Evolutionary conservation across 495 filamentous ascomycete genomes (phyloP).

Genomic region (Lophiostoma macrostomum): DNA sequence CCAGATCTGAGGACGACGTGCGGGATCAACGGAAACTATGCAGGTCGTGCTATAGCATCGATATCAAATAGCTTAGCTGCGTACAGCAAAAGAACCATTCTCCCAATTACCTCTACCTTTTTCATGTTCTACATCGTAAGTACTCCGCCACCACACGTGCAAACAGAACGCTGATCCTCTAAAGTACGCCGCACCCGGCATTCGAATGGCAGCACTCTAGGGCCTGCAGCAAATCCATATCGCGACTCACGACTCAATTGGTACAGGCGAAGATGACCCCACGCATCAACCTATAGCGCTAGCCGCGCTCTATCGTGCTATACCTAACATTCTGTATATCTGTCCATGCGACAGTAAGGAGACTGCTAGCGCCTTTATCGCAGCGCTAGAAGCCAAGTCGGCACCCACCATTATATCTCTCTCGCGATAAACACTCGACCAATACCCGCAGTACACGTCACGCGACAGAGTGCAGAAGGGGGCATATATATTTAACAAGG

Average conservation of each 20-base stretch:
- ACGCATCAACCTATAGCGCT: slow-evolving; percentile 62
- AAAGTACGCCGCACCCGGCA: slow-evolving; percentile 53
- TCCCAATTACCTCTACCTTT: slow-evolving; percentile 54
- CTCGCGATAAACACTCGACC: slow-evolving; percentile 47
- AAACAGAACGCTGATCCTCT: too few relatives aligned
- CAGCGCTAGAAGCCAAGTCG: slow-evolving; percentile 48
- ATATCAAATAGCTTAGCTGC: slow-evolving; percentile 56
- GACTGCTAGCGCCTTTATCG: slow-evolving; percentile 52
- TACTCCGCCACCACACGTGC: too few relatives aligned
- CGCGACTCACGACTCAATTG: slow-evolving; percentile 61
- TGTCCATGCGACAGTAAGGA: slow-evolving; percentile 58
- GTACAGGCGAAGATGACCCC: slow-evolving; percentile 58
- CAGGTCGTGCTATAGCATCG: slow-evolving; percentile 52
- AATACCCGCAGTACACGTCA: slow-evolving; percentile 42
- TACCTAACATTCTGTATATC: slow-evolving; percentile 61
- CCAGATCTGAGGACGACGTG: slow-evolving; percentile 44
- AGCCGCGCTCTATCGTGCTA: slow-evolving; percentile 55
- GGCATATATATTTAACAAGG: slow-evolving; percentile 49
- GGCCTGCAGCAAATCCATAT: slow-evolving; percentile 56
- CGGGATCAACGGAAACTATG: slow-evolving; percentile 49
- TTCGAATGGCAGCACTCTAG: slow-evolving; percentile 59
- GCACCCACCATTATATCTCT: slow-evolving; percentile 50
- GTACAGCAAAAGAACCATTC: slow-evolving; percentile 48
- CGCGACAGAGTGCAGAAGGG: slow-evolving; percentile 45
- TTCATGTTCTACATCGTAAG: slow-evolving; percentile 68